A percentile compares a stretch with the other conserved stretches of the same genome.
These are phyloP conservation scores for Bruguiera parviflora DNA, from an alignment of 345 rosid species.

Conservation along the genomic window DNA sequence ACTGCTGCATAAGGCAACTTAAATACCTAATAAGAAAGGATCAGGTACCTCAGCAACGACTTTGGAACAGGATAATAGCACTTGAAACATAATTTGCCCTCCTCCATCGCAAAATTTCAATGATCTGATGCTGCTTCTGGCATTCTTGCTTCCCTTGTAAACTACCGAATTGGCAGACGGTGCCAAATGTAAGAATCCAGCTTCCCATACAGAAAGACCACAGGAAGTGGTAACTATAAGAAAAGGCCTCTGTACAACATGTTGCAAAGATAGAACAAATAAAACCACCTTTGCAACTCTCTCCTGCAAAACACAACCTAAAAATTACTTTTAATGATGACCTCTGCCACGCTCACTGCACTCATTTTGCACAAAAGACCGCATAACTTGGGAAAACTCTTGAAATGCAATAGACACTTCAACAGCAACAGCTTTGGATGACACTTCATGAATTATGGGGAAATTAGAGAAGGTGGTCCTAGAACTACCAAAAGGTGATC, in stretches of 20 bases:
- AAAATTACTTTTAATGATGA: neutral
- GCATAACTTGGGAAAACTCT: too few species aligned
- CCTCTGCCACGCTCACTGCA: neutral
- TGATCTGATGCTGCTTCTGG: constrained; percentile 7
- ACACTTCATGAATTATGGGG: too few species aligned
- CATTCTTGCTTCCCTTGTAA: constrained; percentile 7
- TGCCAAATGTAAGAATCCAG: constrained; percentile 7
- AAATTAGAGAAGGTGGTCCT: too few species aligned
- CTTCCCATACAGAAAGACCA: constrained; percentile 6
- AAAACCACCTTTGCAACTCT: constrained; percentile 11
- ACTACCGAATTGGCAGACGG: constrained; percentile 8
- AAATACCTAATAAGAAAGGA: neutral
- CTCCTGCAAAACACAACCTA: constrained; percentile 5
- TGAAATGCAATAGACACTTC: too few species aligned
- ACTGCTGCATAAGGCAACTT: neutral
- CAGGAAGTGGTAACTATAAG: neutral
- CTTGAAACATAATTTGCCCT: constrained; percentile 7
- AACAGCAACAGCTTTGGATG: too few species aligned
- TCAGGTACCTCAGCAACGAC: constrained; percentile 5
- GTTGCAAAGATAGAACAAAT: constrained; percentile 6
- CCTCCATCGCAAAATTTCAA: neutral
- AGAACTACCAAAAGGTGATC: neutral
- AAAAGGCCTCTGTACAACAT: constrained; percentile 3
- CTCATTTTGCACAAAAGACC: too few species aligned
- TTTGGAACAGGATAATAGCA: neutral